Percentiles rank a stretch among this genome's conserved stretches.
These are phyloP conservation scores for Lodderomyces beijingensis DNA, from an alignment of 1,139 yeast species.

Conservation along the genomic window DNA sequence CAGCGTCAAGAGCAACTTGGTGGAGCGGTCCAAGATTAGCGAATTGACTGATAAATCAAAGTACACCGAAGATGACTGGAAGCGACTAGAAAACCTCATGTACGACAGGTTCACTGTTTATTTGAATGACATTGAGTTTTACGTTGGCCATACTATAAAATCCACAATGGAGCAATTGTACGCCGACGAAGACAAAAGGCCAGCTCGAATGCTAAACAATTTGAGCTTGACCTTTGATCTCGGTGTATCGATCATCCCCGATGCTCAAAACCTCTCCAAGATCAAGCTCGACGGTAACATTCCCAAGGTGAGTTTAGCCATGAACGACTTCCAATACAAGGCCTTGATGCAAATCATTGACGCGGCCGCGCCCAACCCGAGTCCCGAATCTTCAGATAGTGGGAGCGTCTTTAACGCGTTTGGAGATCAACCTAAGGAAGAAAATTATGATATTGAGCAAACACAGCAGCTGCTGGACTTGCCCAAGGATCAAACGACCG, in stretches of 20 bases:
- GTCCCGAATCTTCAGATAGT: constrained; percentile 34
- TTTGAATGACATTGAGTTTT: constrained; percentile 81
- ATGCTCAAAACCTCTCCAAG: constrained; percentile 68
- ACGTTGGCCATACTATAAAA: constrained; percentile 79
- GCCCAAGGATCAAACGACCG: constrained; percentile 7
- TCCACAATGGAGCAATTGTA: constrained; percentile 71
- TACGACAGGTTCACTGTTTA: constrained; percentile 80
- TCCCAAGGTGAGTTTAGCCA: constrained; percentile 65
- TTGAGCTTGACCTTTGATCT: constrained; percentile 68
- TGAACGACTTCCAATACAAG: constrained; percentile 89
- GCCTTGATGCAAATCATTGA: constrained; percentile 76
- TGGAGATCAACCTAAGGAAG: constrained; percentile 17
- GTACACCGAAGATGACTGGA: constrained; percentile 72
- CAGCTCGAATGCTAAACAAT: constrained; percentile 67
- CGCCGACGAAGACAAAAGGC: constrained; percentile 27
- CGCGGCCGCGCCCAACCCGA: constrained; percentile 62
- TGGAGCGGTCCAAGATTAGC: constrained; percentile 63
- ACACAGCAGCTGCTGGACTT: constrained; percentile 8
- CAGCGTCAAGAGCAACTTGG: constrained; percentile 76
- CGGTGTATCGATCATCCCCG: constrained; percentile 82
- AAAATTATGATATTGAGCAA: constrained; percentile 23
- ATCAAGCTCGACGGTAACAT: constrained; percentile 74
- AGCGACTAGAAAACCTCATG: constrained; percentile 69
- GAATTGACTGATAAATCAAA: constrained; percentile 66
- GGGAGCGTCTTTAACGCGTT: constrained; percentile 35